Evolutionary conservation across 2,329 filamentous ascomycete genomes (phyloP), one percentile per base, ranked within the genome.

Genomic region (Biscogniauxia sp.): DNA sequence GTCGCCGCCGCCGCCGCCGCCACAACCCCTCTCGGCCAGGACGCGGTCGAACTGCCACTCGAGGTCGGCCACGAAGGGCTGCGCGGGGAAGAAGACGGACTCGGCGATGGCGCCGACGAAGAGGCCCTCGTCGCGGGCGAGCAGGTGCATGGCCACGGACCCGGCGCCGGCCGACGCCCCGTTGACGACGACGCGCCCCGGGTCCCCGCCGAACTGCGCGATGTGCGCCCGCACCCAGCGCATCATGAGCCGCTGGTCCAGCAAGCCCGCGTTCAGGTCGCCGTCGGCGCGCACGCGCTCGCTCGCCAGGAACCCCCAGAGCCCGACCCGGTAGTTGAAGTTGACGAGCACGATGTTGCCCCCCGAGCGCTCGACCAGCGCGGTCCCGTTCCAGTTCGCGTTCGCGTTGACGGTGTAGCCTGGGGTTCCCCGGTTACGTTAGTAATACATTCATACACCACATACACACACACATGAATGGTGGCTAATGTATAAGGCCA

Each of bases 191-290:
- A 89, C 82, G 63, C 84, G 82, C 23, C 78, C 69, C 0, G 84
- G 82, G 64, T 88, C 81, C 0, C 86, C 86, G 7, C 86, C 84
- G 62, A 87, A 87, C 72, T 80, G 72, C 28, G 73, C 70, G 51
- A 90, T 88, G 61, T 90, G 76, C 41, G 80, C 74, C 67, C 85
- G 79, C 0, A 89, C 80, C 88, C 88, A 90, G 55, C 82, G 70
- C 53, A 91, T 71, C 2, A 83, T 76, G 25, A 83, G 79, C 19
- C 85, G 78, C 73, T 90, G 86, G 66, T 91, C 88, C 2, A 88
- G 76, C 7, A 90, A 72, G 0, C 88, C 88, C 1, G 76, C 84
- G 68, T 91, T 90, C 8, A 89, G 76, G 54, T 82, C 79, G 0
- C 87, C 87, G 64, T 85, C 75, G 5, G 75, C 69, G 45, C 80